Evolutionary conservation across 1,284 basidiomycete species (phyloP), one percentile per base, ranked within the genome.

Genomic region (Trametes pubescens): DNA sequence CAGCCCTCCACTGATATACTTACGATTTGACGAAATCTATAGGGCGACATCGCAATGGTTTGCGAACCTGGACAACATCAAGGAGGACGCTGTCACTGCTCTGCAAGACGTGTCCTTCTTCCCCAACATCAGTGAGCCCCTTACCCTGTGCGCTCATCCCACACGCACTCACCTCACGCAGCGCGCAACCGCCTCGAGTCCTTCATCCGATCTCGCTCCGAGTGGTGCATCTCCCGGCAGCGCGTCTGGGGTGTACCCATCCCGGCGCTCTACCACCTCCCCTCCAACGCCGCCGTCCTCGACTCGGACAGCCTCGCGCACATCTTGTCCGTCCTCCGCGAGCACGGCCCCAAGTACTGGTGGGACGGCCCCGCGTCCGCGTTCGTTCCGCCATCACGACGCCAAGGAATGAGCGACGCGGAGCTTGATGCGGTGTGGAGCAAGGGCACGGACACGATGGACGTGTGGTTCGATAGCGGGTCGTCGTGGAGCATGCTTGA

Each of bases 31-130:
- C 44, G 22, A 1, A 6, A 13, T 10, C 8, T 57, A 9, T 68
- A 95, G 95, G n/a, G 94, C 96, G 0, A 99, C 97, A 1, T 95
- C 94, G 0, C 97, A 99, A 72, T 99, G 97, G 97, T 99, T 99
- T 73, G 94, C 96, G 0, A 94, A 98, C 74, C 80, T 99, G 24
- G 91, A 93, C 54, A 80, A 82, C 37, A 92, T 99, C 77, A 98
- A 98, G 73, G 83, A 86, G 0, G 78, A 84, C 44, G 95, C 97
- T 0, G 73, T 96, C 29, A 71, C 80, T 18, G 91, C 95, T 0
- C 82, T 99, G 2, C 76, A 89, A 53, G 76, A 84, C 3, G 94
- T 99, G 26, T 72, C 82, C 0, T 99, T 98, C 76, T 86, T 90
- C 61, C 97, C 98, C 1, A 77, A 85, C 0, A 78, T 80, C 65